Conservation (phyloP, 176 grass and related monocot species). For the Oryza meridionalis region DNA sequence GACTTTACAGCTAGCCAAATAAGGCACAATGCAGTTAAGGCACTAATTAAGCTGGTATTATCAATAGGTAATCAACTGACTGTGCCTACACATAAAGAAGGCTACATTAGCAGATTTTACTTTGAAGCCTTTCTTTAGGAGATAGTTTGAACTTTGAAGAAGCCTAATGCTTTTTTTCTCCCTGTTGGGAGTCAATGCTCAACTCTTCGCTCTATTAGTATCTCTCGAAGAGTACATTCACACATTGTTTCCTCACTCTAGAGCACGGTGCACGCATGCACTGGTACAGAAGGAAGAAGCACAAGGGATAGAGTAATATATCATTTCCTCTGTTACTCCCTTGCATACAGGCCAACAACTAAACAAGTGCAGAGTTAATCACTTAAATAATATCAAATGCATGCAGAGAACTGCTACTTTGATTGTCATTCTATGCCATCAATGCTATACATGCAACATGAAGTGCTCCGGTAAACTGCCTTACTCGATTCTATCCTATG, state of each 20-base stretch:
- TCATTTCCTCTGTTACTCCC: neutral
- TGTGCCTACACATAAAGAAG: neutral
- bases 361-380: neutral
- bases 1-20: neutral
- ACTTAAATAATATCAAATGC: neutral
- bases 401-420: neutral
- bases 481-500: neutral
- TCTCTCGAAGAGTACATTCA: neutral
- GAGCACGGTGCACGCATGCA: neutral
- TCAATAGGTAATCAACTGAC: slow-evolving; percentile 1
- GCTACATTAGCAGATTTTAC: slow-evolving; percentile 16
- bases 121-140: neutral
- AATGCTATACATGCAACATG: neutral
- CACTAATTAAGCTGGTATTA: neutral
- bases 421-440: neutral
- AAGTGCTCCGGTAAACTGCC: neutral
- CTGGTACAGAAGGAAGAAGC: neutral
- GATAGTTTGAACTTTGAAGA: slow-evolving; percentile 28
- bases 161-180: neutral
- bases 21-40: neutral
- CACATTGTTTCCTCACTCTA: neutral
- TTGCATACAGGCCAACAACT: neutral
- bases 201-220: neutral
- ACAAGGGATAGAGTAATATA: neutral
- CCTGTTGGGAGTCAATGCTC: neutral